These are phyloP conservation scores for Paramyrothecium roridum DNA, from an alignment of 2,329 filamentous ascomycete genomes.

Conservation along the genomic window DNA sequence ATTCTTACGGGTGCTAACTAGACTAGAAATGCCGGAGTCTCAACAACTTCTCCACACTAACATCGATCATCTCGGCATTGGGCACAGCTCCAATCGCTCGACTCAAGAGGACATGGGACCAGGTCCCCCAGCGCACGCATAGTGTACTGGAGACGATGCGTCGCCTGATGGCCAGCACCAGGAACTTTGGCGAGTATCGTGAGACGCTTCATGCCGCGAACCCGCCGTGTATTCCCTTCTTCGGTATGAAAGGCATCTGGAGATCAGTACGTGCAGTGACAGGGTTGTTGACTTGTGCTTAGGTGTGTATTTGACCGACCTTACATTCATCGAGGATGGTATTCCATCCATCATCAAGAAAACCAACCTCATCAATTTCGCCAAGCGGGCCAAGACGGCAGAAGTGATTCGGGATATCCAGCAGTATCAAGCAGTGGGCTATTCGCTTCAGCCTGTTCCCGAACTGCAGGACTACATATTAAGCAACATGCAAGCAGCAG, in stretches of 20 bases:
- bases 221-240: constrained; percentile 96
- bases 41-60: constrained; percentile 97
- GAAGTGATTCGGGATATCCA: constrained; percentile 98
- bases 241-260: constrained; percentile 59
- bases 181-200: constrained; percentile 96
- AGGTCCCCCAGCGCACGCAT: constrained; percentile 82
- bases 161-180: constrained; percentile 91
- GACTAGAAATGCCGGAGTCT: constrained; percentile 82
- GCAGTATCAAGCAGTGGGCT: constrained; percentile 98
- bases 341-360: constrained; percentile 96
- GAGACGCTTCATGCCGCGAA: constrained; percentile 90
- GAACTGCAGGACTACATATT: constrained; percentile 97
- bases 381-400: constrained; percentile 95
- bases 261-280: not conserved
- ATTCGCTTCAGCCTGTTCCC: constrained; percentile 80
- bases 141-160: constrained; percentile 85
- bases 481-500: constrained; percentile 91
- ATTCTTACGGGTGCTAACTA: not conserved
- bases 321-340: constrained; percentile 98
- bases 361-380: constrained; percentile 96
- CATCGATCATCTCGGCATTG: constrained; percentile 94
- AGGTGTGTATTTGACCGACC: constrained; percentile 95
- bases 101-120: constrained; percentile 88
- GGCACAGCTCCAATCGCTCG: constrained; percentile 94
- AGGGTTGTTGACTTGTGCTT: not conserved